Percentiles rank a stretch among this genome's conserved stretches.
Conservation (phyloP, 352 stramenopile genomes). For the Phytopythium chamaehyphon region DNA sequence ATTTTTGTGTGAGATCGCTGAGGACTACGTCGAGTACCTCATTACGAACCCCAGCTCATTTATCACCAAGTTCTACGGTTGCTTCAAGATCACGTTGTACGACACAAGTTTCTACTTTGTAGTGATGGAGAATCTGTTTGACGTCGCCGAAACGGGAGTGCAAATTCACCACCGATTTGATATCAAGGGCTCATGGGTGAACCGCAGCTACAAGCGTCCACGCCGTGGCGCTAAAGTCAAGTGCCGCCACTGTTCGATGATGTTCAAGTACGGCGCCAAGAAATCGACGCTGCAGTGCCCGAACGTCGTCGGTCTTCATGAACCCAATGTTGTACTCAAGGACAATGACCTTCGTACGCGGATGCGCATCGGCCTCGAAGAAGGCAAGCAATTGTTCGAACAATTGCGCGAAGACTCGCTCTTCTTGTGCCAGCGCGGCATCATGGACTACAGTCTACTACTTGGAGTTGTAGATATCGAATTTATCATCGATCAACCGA, state of each 20-base stretch:
- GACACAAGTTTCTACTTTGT: conserved; percentile 90
- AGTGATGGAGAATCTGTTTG: conserved; percentile 92
- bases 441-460: conserved; percentile 92
- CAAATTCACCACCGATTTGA: conserved; percentile 87
- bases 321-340: conserved; percentile 85
- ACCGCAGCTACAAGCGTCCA: conserved; percentile 78
- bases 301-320: conserved; percentile 74
- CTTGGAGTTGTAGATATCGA: conserved; percentile 83
- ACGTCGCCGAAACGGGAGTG: conserved; percentile 51
- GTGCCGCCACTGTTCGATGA: conserved; percentile 83
- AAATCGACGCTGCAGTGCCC: conserved; percentile 67
- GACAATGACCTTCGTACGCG: conserved; percentile 81
- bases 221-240: conserved; percentile 73
- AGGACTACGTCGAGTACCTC: conserved; percentile 85
- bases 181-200: conserved; percentile 92
- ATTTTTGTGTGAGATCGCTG: conserved; percentile 81
- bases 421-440: conserved; percentile 71
- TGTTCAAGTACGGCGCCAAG: conserved; percentile 76
- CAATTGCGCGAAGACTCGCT: conserved; percentile 68
- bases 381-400: conserved; percentile 58
- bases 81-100: conserved; percentile 89
- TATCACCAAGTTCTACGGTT: conserved; percentile 89
- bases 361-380: conserved; percentile 65
- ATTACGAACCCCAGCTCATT: conserved; percentile 65
- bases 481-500: conserved; percentile 64